Evolutionary conservation across 805 yeast species (phyloP), one percentile per base, ranked within the genome.

Genomic region (Tetrapisispora taiwanensis): DNA sequence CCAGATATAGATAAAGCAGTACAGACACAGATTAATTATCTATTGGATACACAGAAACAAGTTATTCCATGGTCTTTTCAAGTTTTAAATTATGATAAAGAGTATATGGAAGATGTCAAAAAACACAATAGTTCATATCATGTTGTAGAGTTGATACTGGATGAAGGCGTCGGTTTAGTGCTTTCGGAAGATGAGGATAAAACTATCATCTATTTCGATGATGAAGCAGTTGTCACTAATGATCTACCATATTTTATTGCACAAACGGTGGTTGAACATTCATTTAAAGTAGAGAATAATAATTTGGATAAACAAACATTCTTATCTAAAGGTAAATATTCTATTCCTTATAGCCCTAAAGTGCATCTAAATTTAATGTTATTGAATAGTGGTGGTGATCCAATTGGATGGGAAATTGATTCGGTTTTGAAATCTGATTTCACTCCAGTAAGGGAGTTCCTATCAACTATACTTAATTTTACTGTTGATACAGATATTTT

Each of bases 401-500:
- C 81, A 3, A 67, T 85, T 8, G 69, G 69, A 3, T 90, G 97
- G 96, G 85, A 84, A 30, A 76, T 85, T 38, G 79, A 74, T 13
- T 47, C 63, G 1, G 74, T 83, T 5, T 52, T 81, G 10, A 56
- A 69, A n/a, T 54, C 61, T 15, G 61, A 67, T 46, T 76, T 87
- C 51, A 55, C 67, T 1, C 83, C 86, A 1, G 72, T 84, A 24
- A 65, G 84, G 41, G 52, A 66, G 1, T 62, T 69, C 22, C 65
- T 89, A 42, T 57, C 70, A 7, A 72, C 74, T 30, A 72, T 76
- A 49, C 75, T 87, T 28, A 80, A 83, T 52, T 78, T 90, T 56
- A 75, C 89, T 4, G 69, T 89, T 20, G 90, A 85, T 52, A 71
- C 94, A 1, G 94, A 86, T 59, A 73, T 85, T 31, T 83, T 81